Percentiles rank a stretch among this genome's conserved stretches.
Evolutionary conservation across 495 filamentous ascomycete species (phyloP).

Genomic region (Xylaria intraflava): DNA sequence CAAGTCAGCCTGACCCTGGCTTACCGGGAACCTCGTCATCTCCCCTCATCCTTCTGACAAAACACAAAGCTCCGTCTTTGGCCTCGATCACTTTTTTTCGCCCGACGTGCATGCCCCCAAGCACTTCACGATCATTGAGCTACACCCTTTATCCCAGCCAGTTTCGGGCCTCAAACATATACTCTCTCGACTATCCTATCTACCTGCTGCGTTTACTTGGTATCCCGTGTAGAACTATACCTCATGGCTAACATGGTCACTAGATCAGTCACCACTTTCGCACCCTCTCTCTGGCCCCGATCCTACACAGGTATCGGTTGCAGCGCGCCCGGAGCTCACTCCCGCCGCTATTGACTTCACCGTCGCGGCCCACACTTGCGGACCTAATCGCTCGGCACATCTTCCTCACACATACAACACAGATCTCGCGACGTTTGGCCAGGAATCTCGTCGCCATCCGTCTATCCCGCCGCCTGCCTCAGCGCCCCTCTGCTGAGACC

Average conservation of each 20-base stretch:
- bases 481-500: slow-evolving; percentile 35
- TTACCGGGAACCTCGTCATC: slow-evolving; percentile 1
- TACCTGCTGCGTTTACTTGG: no score
- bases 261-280: slow-evolving; percentile 54
- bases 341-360: slow-evolving; percentile 40
- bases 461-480: slow-evolving; percentile 37
- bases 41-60: background rate
- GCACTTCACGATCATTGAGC: background rate
- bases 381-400: slow-evolving; percentile 49
- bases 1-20: background rate
- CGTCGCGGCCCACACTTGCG: slow-evolving; percentile 46
- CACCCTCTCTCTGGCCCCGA: slow-evolving; percentile 45
- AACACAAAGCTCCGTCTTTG: background rate
- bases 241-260: slow-evolving; percentile 1
- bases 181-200: background rate
- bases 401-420: slow-evolving; percentile 51
- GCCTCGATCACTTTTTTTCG: background rate
- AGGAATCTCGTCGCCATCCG: slow-evolving; percentile 47
- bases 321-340: slow-evolving; percentile 43
- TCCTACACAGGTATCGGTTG: slow-evolving; percentile 50
- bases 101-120: background rate
- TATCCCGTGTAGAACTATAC: background rate
- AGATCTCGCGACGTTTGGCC: slow-evolving; percentile 47
- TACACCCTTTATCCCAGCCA: background rate
- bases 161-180: background rate